Evolutionary conservation across 352 stramenopile species (phyloP).

Genomic region (Phytophthora citrophthora): DNA sequence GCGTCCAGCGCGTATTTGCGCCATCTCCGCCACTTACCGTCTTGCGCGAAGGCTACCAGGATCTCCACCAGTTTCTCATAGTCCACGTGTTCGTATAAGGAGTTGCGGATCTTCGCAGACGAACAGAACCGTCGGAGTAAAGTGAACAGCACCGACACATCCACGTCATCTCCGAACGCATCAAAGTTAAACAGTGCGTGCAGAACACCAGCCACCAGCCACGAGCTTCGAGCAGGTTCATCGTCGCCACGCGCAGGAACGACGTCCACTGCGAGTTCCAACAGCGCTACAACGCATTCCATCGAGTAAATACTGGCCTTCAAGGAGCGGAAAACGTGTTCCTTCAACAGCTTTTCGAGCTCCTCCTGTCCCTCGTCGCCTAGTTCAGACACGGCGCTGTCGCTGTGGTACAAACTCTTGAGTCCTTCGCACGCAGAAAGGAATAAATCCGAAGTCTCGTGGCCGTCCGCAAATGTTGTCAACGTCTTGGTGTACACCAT

Average conservation of each 20-base stretch:
- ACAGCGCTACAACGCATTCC: conserved; percentile 58
- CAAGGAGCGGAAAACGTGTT: conserved; percentile 43
- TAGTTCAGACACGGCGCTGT: conserved; percentile 19
- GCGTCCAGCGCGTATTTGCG: conserved; percentile 42
- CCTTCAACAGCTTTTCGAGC: conserved; percentile 35
- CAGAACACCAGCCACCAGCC: conserved; percentile 57
- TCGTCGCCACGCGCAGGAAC: conserved; percentile 20
- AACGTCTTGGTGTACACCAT: conserved; percentile 47
- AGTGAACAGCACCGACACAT: conserved; percentile 50
- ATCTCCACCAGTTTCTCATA: conserved; percentile 52
- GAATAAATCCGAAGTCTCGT: conserved; percentile 49
- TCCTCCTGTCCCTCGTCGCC: conserved; percentile 18
- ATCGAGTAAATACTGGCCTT: conserved; percentile 54
- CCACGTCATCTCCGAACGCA: conserved; percentile 47
- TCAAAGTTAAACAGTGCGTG: conserved; percentile 48
- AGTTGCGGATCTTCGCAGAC: conserved; percentile 35
- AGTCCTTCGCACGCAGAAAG: conserved; percentile 53
- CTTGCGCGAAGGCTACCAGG: conserved; percentile 38
- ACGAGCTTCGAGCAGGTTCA: conserved; percentile 41
- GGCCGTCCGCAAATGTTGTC: conserved; percentile 42
- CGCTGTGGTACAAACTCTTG: conserved; percentile 47
- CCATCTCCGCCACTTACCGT: conserved; percentile 49
- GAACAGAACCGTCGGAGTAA: conserved; percentile 56
- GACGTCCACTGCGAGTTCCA: conserved; percentile 45
- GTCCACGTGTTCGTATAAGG: conserved; percentile 51